A percentile compares a stretch with the other conserved stretches of the same genome.
Evolutionary conservation across 2,329 filamentous ascomycete species (phyloP).

Genomic region (Clonostachys byssicola): DNA sequence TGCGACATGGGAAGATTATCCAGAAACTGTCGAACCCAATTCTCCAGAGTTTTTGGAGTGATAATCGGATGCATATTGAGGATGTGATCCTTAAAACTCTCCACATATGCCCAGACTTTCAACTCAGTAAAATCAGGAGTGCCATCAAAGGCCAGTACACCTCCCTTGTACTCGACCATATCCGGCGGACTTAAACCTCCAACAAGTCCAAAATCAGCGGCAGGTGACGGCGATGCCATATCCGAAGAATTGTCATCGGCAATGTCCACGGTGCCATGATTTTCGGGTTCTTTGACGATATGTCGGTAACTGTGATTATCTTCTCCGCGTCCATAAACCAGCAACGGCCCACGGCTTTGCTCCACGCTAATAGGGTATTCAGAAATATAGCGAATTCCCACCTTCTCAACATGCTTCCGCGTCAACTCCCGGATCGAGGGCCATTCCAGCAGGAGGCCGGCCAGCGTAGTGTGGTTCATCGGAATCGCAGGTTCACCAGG

Average conservation of each 20-base stretch:
- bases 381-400: constrained; percentile 51
- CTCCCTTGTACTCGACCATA: constrained; percentile 29
- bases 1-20: constrained; percentile 34
- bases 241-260: constrained; percentile 43
- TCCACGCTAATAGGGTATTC: constrained; percentile 77
- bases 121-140: constrained; percentile 49
- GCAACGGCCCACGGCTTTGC: constrained; percentile 67
- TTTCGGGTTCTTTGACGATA: constrained; percentile 27
- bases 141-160: constrained; percentile 34
- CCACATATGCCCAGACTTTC: constrained; percentile 48
- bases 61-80: constrained; percentile 64
- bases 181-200: constrained; percentile 43
- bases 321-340: constrained; percentile 76
- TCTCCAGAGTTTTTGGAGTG: constrained; percentile 44
- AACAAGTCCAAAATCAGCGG: constrained; percentile 55
- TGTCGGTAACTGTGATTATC: constrained; percentile 56
- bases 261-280: constrained; percentile 31
- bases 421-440: constrained; percentile 64
- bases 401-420: constrained; percentile 36
- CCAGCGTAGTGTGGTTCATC: constrained; percentile 85
- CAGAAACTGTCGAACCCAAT: constrained; percentile 49
- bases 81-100: constrained; percentile 56
- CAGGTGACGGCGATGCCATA: constrained; percentile 47
- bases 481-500: constrained; percentile 69
- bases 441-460: constrained; percentile 75